Evolutionary conservation across 768 basidiomycete genomes (phyloP).

Genomic region (Amanita exitialis): DNA sequence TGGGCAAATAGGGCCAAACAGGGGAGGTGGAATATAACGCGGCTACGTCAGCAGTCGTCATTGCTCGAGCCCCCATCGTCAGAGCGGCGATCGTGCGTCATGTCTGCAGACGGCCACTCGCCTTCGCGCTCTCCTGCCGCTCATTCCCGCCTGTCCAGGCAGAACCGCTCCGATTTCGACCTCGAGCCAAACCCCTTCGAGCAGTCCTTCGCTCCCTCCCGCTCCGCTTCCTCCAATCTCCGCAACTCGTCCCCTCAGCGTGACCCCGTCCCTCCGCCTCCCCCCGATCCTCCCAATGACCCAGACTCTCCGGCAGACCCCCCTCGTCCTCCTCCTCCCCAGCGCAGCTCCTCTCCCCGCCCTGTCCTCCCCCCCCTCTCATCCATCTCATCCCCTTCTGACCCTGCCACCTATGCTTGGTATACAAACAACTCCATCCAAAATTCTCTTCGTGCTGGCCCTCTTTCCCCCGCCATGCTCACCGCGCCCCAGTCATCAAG

Average conservation of each 20-base stretch:
- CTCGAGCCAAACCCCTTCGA: constrained; percentile 93
- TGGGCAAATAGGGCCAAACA: constrained; percentile 30
- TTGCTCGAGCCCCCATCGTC: constrained; percentile 29
- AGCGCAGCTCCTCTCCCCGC: constrained; percentile 37
- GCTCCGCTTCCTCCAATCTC: constrained; percentile 37
- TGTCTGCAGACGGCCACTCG: constrained; percentile 30
- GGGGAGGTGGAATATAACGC: constrained; percentile 28
- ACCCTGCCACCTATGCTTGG: constrained; percentile 54
- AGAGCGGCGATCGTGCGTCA: constrained; percentile 18
- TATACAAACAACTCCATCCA: constrained; percentile 44
- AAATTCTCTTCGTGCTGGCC: constrained; percentile 85
- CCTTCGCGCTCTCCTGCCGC: constrained; percentile 18
- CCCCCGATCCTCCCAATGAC: constrained; percentile 23
- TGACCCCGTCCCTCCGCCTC: constrained; percentile 18
- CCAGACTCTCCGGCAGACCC: constrained; percentile 14
- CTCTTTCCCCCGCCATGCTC: constrained; percentile 94
- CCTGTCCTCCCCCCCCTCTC: constrained; percentile 78
- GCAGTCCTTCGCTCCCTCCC: constrained; percentile 69
- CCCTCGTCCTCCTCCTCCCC: constrained; percentile 17
- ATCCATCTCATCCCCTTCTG: constrained; percentile 64
- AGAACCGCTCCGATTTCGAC: constrained; percentile 56
- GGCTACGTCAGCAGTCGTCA: constrained; percentile 45
- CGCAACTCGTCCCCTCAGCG: constrained; percentile 27
- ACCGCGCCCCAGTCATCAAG: constrained; percentile 68
- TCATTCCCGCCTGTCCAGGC: constrained; percentile 20